Conservation (phyloP, 2,329 filamentous ascomycete genomes). For the Penicillium sp. region DNA sequence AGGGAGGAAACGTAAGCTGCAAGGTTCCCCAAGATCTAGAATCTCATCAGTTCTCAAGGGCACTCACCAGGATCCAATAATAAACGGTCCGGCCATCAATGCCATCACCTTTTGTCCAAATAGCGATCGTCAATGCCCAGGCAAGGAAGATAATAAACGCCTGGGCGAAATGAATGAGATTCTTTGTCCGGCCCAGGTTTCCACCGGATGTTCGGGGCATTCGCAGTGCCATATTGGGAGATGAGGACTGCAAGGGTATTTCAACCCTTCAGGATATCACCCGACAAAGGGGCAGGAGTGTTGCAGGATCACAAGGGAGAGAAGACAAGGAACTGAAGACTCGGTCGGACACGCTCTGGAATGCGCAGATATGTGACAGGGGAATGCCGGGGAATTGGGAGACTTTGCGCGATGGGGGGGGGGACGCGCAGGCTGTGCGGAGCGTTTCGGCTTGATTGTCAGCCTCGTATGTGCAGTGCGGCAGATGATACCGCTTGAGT, state of each 20-base stretch:
- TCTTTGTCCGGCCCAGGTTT: conserved; percentile 56
- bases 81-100: conserved; percentile 56
- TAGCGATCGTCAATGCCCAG: conserved; percentile 57
- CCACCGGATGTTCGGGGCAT: conserved; percentile 34
- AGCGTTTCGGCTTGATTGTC: conserved; percentile 4
- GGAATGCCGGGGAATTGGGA: not conserved
- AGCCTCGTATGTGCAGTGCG: not conserved
- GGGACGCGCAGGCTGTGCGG: conserved; percentile 1
- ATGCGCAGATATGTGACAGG: conserved; percentile 3
- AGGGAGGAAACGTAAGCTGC: conserved; percentile 7
- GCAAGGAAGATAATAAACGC: conserved; percentile 57
- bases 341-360: not conserved
- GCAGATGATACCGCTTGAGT: no score
- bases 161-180: conserved; percentile 54
- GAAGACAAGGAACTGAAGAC: not conserved
- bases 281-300: not conserved
- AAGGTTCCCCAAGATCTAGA: not conserved
- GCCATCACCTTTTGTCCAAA: conserved; percentile 55
- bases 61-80: conserved; percentile 57
- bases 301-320: not conserved
- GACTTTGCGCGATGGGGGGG: not conserved
- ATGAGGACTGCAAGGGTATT: conserved; percentile 21
- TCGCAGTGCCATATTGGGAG: conserved; percentile 21
- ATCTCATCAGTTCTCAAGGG: not conserved
- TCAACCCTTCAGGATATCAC: conserved; percentile 11